These are phyloP conservation scores for Coccomyxa sp. DNA, from an alignment of 139 green algal species.

Conservation along the genomic window DNA sequence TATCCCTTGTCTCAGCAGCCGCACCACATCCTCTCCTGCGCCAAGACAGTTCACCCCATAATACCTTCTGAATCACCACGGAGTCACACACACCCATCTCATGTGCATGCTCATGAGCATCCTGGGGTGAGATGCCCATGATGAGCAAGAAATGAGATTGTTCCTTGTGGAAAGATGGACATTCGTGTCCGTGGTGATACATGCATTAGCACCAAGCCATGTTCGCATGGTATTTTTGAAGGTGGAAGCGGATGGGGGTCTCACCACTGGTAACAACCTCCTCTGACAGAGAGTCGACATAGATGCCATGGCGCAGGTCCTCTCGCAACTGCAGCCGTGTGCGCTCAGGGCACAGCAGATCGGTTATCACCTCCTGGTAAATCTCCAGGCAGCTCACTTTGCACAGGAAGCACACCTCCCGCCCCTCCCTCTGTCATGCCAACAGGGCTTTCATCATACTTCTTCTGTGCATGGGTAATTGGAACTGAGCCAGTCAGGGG, in stretches of 20 bases:
- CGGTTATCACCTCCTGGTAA: conserved; percentile 83
- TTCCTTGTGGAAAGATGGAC: no score
- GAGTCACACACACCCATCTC: no score
- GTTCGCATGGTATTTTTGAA: background rate
- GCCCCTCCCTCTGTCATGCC: conserved; percentile 10
- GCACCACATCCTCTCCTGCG: conserved; percentile 26
- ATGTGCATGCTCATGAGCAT: no score
- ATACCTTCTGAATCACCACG: no score
- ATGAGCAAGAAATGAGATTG: background rate
- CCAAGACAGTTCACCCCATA: background rate
- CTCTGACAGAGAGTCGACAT: conserved; percentile 77
- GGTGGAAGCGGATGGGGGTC: background rate
- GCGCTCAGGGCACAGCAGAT: conserved; percentile 62
- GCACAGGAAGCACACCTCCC: conserved; percentile 10
- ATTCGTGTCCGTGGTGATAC: background rate
- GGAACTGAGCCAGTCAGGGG: no score
- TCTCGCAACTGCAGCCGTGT: conserved; percentile 59
- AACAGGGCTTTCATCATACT: background rate
- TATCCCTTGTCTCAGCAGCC: conserved; percentile 22
- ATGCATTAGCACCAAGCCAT: background rate
- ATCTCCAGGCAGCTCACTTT: conserved; percentile 71
- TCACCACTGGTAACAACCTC: conserved; percentile 31
- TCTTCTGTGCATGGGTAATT: no score
- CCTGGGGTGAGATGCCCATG: no score
- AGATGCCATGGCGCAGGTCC: conserved; percentile 63